These are phyloP conservation scores for Fomes fomentarius DNA, from an alignment of 1,284 basidiomycete genomes.

Conservation along the genomic window DNA sequence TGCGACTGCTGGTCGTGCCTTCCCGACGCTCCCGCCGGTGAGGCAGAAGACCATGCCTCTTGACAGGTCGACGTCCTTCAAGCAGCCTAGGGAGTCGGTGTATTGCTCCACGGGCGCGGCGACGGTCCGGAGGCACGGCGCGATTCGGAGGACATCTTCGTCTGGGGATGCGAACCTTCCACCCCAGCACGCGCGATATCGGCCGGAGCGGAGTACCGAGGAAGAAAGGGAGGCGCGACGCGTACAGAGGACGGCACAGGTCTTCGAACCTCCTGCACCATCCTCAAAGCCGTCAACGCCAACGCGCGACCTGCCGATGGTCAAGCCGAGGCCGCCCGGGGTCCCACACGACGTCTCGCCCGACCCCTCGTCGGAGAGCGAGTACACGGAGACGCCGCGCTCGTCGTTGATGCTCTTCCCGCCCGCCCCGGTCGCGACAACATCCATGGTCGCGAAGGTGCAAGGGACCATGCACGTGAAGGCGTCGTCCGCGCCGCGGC, in stretches of 20 bases:
- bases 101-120: conserved; percentile 1
- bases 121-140: conserved; percentile 15
- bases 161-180: conserved; percentile 7
- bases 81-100: neutral
- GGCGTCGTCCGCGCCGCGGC: conserved; percentile 5
- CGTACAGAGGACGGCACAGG: no score
- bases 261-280: no score
- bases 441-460: conserved; percentile 1
- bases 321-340: conserved; percentile 3
- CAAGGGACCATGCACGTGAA: conserved; percentile 5
- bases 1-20: neutral
- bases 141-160: conserved; percentile 9
- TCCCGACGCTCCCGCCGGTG: neutral
- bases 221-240: neutral
- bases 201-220: neutral
- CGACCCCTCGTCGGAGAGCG: neutral
- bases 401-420: neutral
- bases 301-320: neutral
- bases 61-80: neutral
- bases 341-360: conserved; percentile 7
- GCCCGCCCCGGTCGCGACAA: neutral
- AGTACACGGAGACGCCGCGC: neutral
- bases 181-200: neutral
- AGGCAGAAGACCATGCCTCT: neutral
- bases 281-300: no score